Conservation (phyloP, 441 rosid genomes). For the Hura crepitans region DNA sequence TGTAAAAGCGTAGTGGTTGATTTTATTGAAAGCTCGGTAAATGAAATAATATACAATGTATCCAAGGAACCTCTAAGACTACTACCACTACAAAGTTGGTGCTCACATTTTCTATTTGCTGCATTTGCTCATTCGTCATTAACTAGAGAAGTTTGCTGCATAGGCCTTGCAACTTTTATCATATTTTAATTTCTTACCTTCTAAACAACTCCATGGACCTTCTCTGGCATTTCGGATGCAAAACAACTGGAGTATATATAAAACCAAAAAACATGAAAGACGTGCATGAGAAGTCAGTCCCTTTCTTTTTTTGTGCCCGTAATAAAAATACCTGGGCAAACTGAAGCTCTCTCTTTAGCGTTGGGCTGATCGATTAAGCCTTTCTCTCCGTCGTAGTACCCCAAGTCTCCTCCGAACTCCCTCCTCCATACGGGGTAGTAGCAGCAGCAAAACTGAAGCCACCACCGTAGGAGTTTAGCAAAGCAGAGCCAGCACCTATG, state of each 20-base stretch:
- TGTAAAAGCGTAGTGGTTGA: too few relatives aligned
- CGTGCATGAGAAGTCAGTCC: neutral
- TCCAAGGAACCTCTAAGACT: too few relatives aligned
- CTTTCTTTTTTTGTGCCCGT: slow-evolving; percentile 17
- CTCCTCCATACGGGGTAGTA: slow-evolving; percentile 23
- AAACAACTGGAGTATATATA: neutral
- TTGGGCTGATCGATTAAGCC: slow-evolving; percentile 24
- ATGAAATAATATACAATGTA: too few relatives aligned
- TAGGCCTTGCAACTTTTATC: too few relatives aligned
- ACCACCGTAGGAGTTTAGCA: slow-evolving; percentile 43
- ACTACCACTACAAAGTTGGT: too few relatives aligned
- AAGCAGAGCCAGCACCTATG: slow-evolving; percentile 52
- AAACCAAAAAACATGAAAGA: neutral
- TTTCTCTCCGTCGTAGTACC: slow-evolving; percentile 34
- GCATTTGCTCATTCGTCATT: too few relatives aligned
- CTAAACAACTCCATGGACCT: neutral
- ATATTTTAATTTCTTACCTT: neutral
- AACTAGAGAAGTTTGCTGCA: too few relatives aligned
- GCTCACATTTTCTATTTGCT: too few relatives aligned
- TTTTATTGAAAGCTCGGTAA: too few relatives aligned
- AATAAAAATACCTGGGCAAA: slow-evolving; percentile 20
- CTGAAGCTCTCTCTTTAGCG: slow-evolving; percentile 12
- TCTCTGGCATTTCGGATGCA: neutral
- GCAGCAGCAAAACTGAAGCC: slow-evolving; percentile 36
- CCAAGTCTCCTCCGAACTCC: slow-evolving; percentile 39